Evolutionary conservation across 208 protist species (phyloP).

Genomic region (Leishmania aethiopica): DNA sequence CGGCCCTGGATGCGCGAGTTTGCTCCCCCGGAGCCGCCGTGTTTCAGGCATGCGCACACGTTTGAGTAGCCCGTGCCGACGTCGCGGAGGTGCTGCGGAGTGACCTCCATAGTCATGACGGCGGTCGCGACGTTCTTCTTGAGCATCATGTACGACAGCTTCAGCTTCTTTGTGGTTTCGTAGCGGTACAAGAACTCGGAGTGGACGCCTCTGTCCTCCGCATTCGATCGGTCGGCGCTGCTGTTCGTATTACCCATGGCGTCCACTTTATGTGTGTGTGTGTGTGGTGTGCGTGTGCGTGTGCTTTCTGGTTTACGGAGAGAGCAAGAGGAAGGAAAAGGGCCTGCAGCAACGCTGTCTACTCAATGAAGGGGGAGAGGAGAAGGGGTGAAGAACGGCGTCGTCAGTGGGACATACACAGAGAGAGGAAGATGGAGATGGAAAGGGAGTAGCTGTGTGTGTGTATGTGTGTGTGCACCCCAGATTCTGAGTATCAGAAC

Average conservation of each 20-base stretch:
- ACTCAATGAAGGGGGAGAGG: not conserved
- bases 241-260: constrained; percentile 24
- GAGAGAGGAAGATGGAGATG: not conserved
- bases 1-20: not conserved
- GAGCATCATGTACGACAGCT: constrained; percentile 15
- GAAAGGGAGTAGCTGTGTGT: not conserved
- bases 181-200: constrained; percentile 25
- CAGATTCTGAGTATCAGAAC: not conserved
- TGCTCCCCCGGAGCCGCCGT: constrained; percentile 22
- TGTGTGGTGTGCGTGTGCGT: not conserved
- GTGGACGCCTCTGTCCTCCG: constrained; percentile 11
- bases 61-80: constrained; percentile 29
- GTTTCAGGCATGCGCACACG: constrained; percentile 27
- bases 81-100: constrained; percentile 15
- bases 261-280: not conserved
- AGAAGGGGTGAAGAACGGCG: not conserved
- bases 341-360: not conserved
- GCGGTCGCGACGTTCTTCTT: constrained; percentile 6
- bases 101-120: constrained; percentile 15
- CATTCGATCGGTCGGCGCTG: not conserved
- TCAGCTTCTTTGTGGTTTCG: constrained; percentile 43
- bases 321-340: not conserved
- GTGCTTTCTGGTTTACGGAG: not conserved
- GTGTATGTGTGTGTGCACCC: not conserved
- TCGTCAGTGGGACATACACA: not conserved